phyloP scores from a whole-genome alignment of 169 alveolate genomes.

The Miamiensis avidus region DNA sequence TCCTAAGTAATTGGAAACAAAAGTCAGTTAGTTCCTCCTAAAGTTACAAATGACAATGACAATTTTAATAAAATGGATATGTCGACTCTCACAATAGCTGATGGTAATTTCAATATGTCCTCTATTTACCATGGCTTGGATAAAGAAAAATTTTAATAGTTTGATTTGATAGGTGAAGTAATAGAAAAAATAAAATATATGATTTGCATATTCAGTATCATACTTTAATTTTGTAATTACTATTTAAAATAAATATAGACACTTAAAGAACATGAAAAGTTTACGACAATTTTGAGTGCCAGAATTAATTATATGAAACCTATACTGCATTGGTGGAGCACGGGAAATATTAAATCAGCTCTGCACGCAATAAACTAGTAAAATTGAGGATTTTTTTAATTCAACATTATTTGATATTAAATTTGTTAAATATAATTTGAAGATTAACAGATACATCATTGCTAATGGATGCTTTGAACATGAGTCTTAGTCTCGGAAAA shows the following conservation, averaged over 20 bases:
- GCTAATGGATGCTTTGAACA: conserved; percentile 22
- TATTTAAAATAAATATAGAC: not conserved
- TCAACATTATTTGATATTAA: not conserved
- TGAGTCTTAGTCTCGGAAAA: conserved; percentile 14
- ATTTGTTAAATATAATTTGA: not conserved
- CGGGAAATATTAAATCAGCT: conserved; percentile 41
- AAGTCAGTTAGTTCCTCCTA: not conserved
- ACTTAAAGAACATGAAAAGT: conserved; percentile 36
- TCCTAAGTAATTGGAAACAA: too few relatives aligned
- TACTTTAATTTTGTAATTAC: too few relatives aligned
- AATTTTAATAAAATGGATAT: too few relatives aligned
- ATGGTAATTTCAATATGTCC: conserved; percentile 2
- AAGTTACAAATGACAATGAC: not conserved
- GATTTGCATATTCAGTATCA: too few relatives aligned
- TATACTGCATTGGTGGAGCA: conserved; percentile 48
- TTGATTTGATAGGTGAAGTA: conserved; percentile 37
- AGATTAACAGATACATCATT: conserved; percentile 16
- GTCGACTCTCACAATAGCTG: not conserved
- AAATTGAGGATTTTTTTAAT: not conserved
- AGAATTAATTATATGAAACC: conserved; percentile 49
- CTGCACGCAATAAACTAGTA: conserved; percentile 48
- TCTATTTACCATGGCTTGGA: not conserved
- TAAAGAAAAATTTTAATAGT: conserved; percentile 10
- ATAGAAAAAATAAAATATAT: not conserved
- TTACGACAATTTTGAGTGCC: not conserved